Evolutionary conservation across 805 yeast genomes (phyloP).

Genomic region (Saturnispora quitensis): DNA sequence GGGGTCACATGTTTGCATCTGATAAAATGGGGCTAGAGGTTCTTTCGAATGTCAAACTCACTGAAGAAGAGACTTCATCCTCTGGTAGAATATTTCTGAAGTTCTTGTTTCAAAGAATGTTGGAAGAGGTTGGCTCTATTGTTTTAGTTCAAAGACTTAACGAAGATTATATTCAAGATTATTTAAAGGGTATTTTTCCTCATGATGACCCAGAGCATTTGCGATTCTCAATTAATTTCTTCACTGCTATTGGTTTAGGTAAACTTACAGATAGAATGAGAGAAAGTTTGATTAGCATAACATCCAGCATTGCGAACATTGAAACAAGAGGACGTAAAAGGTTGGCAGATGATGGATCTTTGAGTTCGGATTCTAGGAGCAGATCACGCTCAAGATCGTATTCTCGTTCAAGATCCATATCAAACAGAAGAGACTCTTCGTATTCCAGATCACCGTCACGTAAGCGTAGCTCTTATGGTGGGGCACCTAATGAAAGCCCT

Average conservation of each 20-base stretch:
- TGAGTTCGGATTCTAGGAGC: slow-evolving; percentile 15
- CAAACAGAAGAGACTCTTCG: slow-evolving; percentile 3
- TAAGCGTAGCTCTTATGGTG: background rate
- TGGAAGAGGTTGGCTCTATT: slow-evolving; percentile 61
- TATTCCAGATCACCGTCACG: slow-evolving; percentile 13
- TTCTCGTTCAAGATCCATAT: slow-evolving; percentile 8
- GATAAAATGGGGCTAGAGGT: slow-evolving; percentile 60
- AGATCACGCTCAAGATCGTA: slow-evolving; percentile 15
- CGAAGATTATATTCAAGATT: slow-evolving; percentile 44
- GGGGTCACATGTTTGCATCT: slow-evolving; percentile 74
- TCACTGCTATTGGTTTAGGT: slow-evolving; percentile 90
- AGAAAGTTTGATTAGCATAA: slow-evolving; percentile 23
- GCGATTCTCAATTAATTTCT: slow-evolving; percentile 78
- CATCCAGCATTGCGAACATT: slow-evolving; percentile 15
- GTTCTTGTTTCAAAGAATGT: slow-evolving; percentile 69
- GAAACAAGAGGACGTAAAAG: slow-evolving; percentile 7
- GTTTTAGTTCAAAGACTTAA: slow-evolving; percentile 40
- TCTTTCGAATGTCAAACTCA: slow-evolving; percentile 46
- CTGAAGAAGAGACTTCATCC: slow-evolving; percentile 68
- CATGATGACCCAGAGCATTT: slow-evolving; percentile 39
- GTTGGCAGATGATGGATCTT: background rate
- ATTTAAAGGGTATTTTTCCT: slow-evolving; percentile 58
- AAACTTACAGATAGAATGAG: slow-evolving; percentile 78
- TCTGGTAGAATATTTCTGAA: slow-evolving; percentile 75
- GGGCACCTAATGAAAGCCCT: background rate